These are phyloP conservation scores for Tolypocladium endophyticum DNA, from an alignment of 2,329 filamentous ascomycete genomes.

Conservation along the genomic window DNA sequence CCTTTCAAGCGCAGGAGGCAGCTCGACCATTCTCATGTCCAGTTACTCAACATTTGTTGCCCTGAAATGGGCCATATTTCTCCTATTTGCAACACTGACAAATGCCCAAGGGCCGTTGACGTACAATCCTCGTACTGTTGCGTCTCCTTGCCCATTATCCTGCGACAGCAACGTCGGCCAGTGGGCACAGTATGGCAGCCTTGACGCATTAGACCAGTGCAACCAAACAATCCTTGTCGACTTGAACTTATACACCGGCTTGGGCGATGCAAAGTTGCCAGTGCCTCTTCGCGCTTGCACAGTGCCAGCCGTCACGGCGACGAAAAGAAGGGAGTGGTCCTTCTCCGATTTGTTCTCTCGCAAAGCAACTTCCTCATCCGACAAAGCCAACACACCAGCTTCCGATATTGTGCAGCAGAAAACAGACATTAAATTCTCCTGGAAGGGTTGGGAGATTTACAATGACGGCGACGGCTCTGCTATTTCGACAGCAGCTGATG, in stretches of 20 bases:
- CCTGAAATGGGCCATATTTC: too few relatives aligned
- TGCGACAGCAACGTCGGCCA: background rate
- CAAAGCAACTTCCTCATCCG: background rate
- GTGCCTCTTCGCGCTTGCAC: background rate
- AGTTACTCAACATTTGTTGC: background rate
- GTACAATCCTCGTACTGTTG: background rate
- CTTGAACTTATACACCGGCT: background rate
- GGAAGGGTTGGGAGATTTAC: background rate
- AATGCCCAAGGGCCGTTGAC: background rate
- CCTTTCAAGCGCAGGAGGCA: background rate
- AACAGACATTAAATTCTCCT: background rate
- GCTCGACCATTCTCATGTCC: background rate
- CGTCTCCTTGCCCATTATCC: background rate
- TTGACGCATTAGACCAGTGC: background rate
- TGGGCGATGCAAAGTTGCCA: background rate
- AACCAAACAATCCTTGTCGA: background rate
- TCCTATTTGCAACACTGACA: background rate
- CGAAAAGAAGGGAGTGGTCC: background rate
- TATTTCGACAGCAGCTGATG: background rate
- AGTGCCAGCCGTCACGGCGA: background rate
- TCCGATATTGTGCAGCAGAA: background rate
- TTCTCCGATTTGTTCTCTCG: background rate
- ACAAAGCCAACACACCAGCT: background rate
- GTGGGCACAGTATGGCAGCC: background rate
- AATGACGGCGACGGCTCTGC: background rate